These are phyloP conservation scores for Lenzites betulinus DNA, from an alignment of 768 basidiomycete species.

Conservation along the genomic window DNA sequence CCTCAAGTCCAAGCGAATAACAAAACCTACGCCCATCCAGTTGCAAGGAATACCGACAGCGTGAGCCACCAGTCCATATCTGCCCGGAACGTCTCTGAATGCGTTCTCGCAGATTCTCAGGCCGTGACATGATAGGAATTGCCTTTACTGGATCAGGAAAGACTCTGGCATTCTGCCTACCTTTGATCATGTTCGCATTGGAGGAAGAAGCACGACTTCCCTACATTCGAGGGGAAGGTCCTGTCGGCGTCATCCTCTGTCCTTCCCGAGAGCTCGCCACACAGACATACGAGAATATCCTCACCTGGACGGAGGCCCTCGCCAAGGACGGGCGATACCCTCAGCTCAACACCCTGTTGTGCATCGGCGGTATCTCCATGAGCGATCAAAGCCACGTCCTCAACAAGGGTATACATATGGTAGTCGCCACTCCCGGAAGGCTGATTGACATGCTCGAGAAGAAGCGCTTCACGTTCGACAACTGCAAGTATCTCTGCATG, in stretches of 20 bases:
- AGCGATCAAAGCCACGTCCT: slow-evolving; percentile 93
- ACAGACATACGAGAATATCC: slow-evolving; percentile 94
- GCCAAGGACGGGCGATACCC: slow-evolving; percentile 83
- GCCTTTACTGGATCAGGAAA: slow-evolving; percentile 99
- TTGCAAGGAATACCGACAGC: slow-evolving; percentile 96
- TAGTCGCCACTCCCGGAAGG: slow-evolving; percentile 95
- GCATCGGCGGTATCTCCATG: slow-evolving; percentile 99
- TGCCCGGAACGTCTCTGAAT: not conserved
- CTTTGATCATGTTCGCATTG: slow-evolving; percentile 92
- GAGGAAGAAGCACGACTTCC: slow-evolving; percentile 93
- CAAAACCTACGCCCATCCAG: slow-evolving; percentile 91
- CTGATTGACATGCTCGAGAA: slow-evolving; percentile 99
- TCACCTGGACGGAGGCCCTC: slow-evolving; percentile 82
- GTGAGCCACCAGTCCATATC: slow-evolving; percentile 46
- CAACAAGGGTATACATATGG: slow-evolving; percentile 90
- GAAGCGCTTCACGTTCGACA: slow-evolving; percentile 86
- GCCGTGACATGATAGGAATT: slow-evolving; percentile 97
- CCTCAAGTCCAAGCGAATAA: slow-evolving; percentile 84
- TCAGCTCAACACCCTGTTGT: slow-evolving; percentile 82
- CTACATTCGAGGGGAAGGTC: slow-evolving; percentile 92
- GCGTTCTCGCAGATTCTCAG: slow-evolving; percentile 67
- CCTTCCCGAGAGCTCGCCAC: slow-evolving; percentile 96
- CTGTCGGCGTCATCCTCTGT: slow-evolving; percentile 94
- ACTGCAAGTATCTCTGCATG: slow-evolving; percentile 97
- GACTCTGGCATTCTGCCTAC: slow-evolving; percentile 97